Conservation (phyloP, 2,329 filamentous ascomycete genomes). For the Ophiostoma sp. region DNA sequence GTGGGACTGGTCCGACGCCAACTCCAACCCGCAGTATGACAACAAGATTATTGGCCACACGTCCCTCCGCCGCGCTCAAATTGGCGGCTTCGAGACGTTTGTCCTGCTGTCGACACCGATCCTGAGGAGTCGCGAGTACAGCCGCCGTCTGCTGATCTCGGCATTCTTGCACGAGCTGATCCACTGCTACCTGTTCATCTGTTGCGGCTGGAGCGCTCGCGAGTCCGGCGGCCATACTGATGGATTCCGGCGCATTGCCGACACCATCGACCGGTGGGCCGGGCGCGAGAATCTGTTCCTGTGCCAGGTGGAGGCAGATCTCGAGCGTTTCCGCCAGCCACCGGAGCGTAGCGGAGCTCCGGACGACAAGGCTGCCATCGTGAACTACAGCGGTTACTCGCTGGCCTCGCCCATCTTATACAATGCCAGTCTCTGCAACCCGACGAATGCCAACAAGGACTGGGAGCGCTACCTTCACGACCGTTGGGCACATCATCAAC, state of each 20-base stretch:
- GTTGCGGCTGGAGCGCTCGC: slow-evolving; percentile 58
- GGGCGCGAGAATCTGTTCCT: slow-evolving; percentile 56
- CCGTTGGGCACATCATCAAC: slow-evolving; percentile 14
- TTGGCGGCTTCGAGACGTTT: slow-evolving; percentile 60
- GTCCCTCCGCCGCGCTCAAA: slow-evolving; percentile 51
- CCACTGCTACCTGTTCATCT: slow-evolving; percentile 65
- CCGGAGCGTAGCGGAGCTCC: neutral
- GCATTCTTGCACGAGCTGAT: slow-evolving; percentile 68
- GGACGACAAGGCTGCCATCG: neutral
- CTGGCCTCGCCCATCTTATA: slow-evolving; percentile 15
- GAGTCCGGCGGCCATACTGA: slow-evolving; percentile 59
- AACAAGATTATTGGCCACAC: slow-evolving; percentile 63
- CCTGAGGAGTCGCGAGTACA: slow-evolving; percentile 56
- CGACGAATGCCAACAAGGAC: slow-evolving; percentile 3
- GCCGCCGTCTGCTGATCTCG: slow-evolving; percentile 61
- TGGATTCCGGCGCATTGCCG: slow-evolving; percentile 60
- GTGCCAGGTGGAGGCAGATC: slow-evolving; percentile 61
- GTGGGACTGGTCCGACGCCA: slow-evolving; percentile 61
- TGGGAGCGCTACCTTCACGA: slow-evolving; percentile 19
- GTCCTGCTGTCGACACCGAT: slow-evolving; percentile 63
- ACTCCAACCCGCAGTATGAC: slow-evolving; percentile 51
- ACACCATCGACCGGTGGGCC: slow-evolving; percentile 62
- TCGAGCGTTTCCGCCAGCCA: slow-evolving; percentile 39
- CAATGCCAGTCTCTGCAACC: slow-evolving; percentile 19
- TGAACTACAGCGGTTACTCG: slow-evolving; percentile 15